phyloP scores from a whole-genome alignment of 1,284 basidiomycete species.

The Prillingera fragicola region DNA sequence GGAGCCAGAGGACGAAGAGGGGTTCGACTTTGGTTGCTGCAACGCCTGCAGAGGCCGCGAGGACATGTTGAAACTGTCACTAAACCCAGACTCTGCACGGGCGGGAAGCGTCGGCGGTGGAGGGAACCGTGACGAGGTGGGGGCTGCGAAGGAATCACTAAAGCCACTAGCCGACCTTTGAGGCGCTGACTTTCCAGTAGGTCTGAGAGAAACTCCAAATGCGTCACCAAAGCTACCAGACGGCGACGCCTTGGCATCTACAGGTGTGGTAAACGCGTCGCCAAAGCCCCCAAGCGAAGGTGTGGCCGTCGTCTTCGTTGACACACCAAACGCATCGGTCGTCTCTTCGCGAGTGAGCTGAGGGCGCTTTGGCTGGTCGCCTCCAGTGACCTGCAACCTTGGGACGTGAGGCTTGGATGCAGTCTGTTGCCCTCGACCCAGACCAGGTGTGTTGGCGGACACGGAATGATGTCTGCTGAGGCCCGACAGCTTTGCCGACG shows the following conservation, averaged over 20 bases:
- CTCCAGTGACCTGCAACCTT: slow-evolving; percentile 32
- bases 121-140: not conserved
- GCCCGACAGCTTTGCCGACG: no score
- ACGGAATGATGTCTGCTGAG: no score
- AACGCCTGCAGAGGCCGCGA: not conserved
- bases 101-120: not conserved
- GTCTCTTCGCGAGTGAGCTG: not conserved
- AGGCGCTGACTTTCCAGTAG: slow-evolving; percentile 4
- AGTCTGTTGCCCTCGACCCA: no score
- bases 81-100: not conserved
- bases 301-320: slow-evolving; percentile 6
- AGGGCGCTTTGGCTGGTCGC: not conserved
- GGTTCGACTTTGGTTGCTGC: not conserved
- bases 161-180: slow-evolving; percentile 9
- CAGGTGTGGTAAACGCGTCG: slow-evolving; percentile 25
- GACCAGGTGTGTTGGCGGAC: no score
- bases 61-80: not conserved
- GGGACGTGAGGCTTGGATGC: not conserved
- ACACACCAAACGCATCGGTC: slow-evolving; percentile 37
- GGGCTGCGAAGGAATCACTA: slow-evolving; percentile 3
- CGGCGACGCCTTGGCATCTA: slow-evolving; percentile 1
- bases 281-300: slow-evolving; percentile 24
- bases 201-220: slow-evolving; percentile 19
- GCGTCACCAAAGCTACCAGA: slow-evolving; percentile 31
- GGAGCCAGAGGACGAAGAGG: not conserved